Evolutionary conservation across 495 filamentous ascomycete species (phyloP), one percentile per base, ranked within the genome.

Genomic region (Daldinia childiae): DNA sequence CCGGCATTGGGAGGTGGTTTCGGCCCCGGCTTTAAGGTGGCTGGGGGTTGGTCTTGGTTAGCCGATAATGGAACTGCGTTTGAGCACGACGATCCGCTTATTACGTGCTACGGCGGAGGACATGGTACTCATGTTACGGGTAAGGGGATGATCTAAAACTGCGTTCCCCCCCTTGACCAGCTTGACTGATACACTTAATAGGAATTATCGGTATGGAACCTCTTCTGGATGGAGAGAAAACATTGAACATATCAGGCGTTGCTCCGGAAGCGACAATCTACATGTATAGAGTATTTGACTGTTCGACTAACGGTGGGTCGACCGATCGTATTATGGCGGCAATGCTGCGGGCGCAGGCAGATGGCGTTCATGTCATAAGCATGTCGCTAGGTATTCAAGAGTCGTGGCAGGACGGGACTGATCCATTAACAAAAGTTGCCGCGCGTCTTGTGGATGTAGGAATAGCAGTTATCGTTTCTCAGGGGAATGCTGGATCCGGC

Each of bases 1-100:
- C 83, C 84, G 1, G 79, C 82, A 24, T 73, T 86, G 11, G 84
- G 84, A 15, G 83, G 81, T 11, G 79, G 81, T 4, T 78, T 83
- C 60, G 84, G 84, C 12, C 70, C 77, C 14, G 82, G 76, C 9
- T 81, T 76, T 60, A 82, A 84, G 72, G 76, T 86, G 36, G 74
- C 72, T 19, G 79, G 79, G 3, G 83, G 82, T 1, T 78, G 75
- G 43, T 76, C 76, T 52, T 80, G 80, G 72, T 74, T 81, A 2
- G 69, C 71, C 1, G 79, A 83, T 48, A 76, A 58, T 65, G 68
- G 62, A 11, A 64, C 43, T 30, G 64, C 30, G 29, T 50, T 27
- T 1, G 69, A 54, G 58, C 66, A 57, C 34, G 63, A 66, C 36
- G 26, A 71, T 17, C 64, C 64, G 5, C 72, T 43, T 30, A 63